These are phyloP conservation scores for Arthrinium phaeospermum DNA, from an alignment of 2,329 filamentous ascomycete species.

Conservation along the genomic window DNA sequence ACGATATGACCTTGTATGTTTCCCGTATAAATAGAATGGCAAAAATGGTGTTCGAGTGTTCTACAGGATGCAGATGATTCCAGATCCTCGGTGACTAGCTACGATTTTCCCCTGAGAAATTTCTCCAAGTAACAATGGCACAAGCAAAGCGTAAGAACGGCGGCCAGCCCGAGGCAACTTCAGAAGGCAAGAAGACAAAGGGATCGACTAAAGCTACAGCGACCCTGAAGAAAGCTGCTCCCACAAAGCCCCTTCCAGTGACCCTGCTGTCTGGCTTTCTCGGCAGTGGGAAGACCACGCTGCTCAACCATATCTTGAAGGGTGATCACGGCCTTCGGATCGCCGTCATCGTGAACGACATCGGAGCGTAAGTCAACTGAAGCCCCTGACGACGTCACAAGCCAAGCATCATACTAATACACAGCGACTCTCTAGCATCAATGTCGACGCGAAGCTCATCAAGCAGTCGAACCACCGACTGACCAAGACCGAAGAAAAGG, in stretches of 20 bases:
- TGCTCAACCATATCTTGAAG: slow-evolving; percentile 71
- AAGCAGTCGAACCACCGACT: slow-evolving; percentile 52
- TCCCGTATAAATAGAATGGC: not conserved
- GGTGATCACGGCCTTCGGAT: slow-evolving; percentile 71
- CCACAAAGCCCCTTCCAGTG: slow-evolving; percentile 20
- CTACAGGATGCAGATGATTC: not conserved
- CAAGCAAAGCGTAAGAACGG: not conserved
- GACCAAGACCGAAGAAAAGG: slow-evolving; percentile 63
- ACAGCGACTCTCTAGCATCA: slow-evolving; percentile 49
- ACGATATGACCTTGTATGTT: not conserved
- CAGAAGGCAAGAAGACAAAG: slow-evolving; percentile 6
- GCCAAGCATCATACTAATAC: not conserved
- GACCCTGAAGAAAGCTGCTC: not conserved
- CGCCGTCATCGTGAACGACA: slow-evolving; percentile 77
- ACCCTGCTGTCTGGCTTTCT: slow-evolving; percentile 24
- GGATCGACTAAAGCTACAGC: not conserved
- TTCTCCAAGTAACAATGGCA: not conserved
- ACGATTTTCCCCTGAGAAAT: not conserved
- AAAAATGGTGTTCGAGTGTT: not conserved
- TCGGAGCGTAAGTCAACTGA: slow-evolving; percentile 55
- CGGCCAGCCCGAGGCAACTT: not conserved
- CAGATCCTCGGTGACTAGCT: not conserved
- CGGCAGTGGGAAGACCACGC: slow-evolving; percentile 67
- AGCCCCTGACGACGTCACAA: not conserved
- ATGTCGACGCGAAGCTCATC: slow-evolving; percentile 67